Percentiles rank a stretch among this genome's conserved stretches.
Evolutionary conservation across 306 rosid genomes (phyloP).

Genomic region (Glycyrrhiza uralensis): DNA sequence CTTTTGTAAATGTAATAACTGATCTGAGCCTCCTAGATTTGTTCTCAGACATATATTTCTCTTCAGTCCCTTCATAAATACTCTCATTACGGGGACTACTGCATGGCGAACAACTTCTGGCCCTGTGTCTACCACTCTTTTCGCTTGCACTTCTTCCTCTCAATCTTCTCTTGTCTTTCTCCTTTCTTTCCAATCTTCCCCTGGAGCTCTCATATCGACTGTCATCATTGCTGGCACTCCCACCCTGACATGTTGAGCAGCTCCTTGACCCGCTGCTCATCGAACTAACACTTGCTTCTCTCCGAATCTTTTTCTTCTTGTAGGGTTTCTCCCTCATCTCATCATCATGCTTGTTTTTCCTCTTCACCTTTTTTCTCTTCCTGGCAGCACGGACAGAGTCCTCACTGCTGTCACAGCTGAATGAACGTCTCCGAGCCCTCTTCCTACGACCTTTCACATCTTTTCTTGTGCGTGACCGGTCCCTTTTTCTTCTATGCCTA

Average conservation of each 20-base stretch:
- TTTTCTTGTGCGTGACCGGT: slow-evolving; percentile 43
- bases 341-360: slow-evolving; percentile 37
- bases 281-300: slow-evolving; percentile 45
- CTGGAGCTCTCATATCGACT: slow-evolving; percentile 31
- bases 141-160: slow-evolving; percentile 38
- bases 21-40: slow-evolving; percentile 59
- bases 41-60: slow-evolving; percentile 32
- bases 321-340: slow-evolving; percentile 39
- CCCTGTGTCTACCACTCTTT: slow-evolving; percentile 48
- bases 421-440: slow-evolving; percentile 43
- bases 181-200: slow-evolving; percentile 48
- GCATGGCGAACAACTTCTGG: slow-evolving; percentile 53
- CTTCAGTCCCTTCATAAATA: slow-evolving; percentile 35
- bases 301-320: slow-evolving; percentile 56
- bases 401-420: slow-evolving; percentile 45
- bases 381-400: slow-evolving; percentile 39
- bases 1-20: slow-evolving; percentile 48
- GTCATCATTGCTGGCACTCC: slow-evolving; percentile 38
- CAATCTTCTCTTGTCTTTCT: slow-evolving; percentile 33
- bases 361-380: slow-evolving; percentile 60
- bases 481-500: slow-evolving; percentile 45
- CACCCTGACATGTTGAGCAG: slow-evolving; percentile 49
- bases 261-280: slow-evolving; percentile 41
- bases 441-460: slow-evolving; percentile 49
- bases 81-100: slow-evolving; percentile 42